A percentile compares a stretch with the other conserved stretches of the same genome.
Conservation (phyloP, 2,329 filamentous ascomycete genomes). For the Ceratocystis albifundus region DNA sequence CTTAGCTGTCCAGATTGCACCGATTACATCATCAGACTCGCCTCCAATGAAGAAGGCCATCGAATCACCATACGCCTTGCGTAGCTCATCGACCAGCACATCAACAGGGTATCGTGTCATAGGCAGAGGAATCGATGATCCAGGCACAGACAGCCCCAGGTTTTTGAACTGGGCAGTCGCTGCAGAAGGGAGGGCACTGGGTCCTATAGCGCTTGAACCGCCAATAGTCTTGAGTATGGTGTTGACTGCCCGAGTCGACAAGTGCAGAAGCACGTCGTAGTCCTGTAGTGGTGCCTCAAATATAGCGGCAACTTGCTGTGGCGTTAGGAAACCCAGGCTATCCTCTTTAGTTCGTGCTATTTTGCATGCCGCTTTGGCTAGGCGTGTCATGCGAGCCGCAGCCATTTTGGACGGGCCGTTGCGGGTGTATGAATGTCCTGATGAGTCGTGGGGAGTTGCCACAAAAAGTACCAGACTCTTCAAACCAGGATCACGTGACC, state of each 20-base stretch:
- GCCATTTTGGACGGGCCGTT: constrained; percentile 65
- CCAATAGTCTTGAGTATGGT: constrained; percentile 33
- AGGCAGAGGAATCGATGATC: constrained; percentile 35
- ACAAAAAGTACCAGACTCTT: constrained; percentile 72
- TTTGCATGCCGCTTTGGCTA: constrained; percentile 65
- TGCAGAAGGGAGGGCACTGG: constrained; percentile 29
- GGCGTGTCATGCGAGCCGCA: constrained; percentile 67
- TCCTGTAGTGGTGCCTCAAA: constrained; percentile 64
- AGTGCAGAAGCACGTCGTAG: constrained; percentile 75
- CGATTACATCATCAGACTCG: constrained; percentile 43
- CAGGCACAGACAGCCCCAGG: constrained; percentile 21
- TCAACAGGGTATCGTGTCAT: constrained; percentile 49
- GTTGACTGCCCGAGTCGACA: constrained; percentile 46
- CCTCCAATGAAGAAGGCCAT: constrained; percentile 71
- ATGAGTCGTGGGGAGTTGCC: constrained; percentile 64
- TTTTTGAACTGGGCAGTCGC: constrained; percentile 60
- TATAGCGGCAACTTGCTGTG: constrained; percentile 33
- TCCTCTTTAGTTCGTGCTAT: constrained; percentile 44
- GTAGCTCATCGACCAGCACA: constrained; percentile 56
- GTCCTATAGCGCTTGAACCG: constrained; percentile 28
- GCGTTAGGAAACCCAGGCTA: constrained; percentile 40
- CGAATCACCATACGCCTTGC: constrained; percentile 52
- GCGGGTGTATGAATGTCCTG: constrained; percentile 68
- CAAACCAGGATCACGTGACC: constrained; percentile 78
- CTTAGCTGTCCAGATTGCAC: constrained; percentile 48